phyloP scores from a whole-genome alignment of 768 basidiomycete species.

The Coprinopsis marcescibilis region DNA sequence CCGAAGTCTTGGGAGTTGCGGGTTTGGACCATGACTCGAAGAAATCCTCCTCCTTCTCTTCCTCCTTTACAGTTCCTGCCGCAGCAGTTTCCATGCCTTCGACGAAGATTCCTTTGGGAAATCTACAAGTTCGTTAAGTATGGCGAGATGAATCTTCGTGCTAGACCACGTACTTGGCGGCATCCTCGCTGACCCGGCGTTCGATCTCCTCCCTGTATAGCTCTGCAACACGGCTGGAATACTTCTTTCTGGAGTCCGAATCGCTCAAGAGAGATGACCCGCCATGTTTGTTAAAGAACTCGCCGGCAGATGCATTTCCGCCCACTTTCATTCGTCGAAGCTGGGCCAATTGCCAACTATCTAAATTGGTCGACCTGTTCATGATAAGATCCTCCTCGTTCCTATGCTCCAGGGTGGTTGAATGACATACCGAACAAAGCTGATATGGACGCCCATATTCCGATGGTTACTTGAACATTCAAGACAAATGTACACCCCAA shows the following conservation, averaged over 20 bases:
- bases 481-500: constrained; percentile 94
- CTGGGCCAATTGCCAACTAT: constrained; percentile 88
- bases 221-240: constrained; percentile 76
- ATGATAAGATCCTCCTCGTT: neutral
- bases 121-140: constrained; percentile 36
- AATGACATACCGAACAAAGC: constrained; percentile 77
- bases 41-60: constrained; percentile 80
- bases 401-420: neutral
- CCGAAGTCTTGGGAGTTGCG: constrained; percentile 46
- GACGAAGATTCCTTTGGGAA: constrained; percentile 69
- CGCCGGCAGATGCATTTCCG: constrained; percentile 80
- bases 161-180: constrained; percentile 42
- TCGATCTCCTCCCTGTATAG: constrained; percentile 91
- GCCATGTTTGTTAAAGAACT: constrained; percentile 89
- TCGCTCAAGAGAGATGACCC: constrained; percentile 64
- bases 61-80: constrained; percentile 29
- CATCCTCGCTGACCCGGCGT: constrained; percentile 74
- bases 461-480: constrained; percentile 95
- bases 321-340: constrained; percentile 95
- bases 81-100: constrained; percentile 64
- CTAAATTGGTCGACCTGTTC: constrained; percentile 88
- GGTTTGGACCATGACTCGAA: constrained; percentile 97
- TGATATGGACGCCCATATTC: constrained; percentile 97
- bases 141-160: constrained; percentile 7
- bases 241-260: constrained; percentile 83